Evolutionary conservation across 2,329 filamentous ascomycete genomes (phyloP).

Genomic region (Sclerotiophoma versabilis): DNA sequence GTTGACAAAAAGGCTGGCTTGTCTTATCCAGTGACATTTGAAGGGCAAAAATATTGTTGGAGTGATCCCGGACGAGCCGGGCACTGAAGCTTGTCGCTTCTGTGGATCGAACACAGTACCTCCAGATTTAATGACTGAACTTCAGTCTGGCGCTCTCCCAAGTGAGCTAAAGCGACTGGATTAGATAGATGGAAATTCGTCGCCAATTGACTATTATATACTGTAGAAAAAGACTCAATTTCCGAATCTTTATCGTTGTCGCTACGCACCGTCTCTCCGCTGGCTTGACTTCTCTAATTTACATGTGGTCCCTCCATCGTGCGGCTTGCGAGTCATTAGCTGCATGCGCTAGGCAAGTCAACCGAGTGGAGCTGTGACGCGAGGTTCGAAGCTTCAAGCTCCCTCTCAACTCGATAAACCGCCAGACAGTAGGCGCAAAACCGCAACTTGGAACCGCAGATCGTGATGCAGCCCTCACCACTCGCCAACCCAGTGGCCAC

Average conservation of each 20-base stretch:
- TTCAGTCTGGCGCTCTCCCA: constrained; percentile 44
- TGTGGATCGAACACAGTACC: constrained; percentile 30
- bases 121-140: constrained; percentile 42
- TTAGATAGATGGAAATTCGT: constrained; percentile 3
- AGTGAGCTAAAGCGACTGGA: constrained; percentile 41
- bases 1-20: background rate
- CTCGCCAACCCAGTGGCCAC: constrained; percentile 76
- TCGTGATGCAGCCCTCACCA: constrained; percentile 40
- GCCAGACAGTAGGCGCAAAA: too few species aligned
- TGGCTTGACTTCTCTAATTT: background rate
- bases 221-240: too few species aligned
- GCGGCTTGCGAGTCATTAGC: background rate
- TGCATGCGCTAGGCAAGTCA: background rate
- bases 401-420: too few species aligned
- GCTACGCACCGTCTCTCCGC: too few species aligned
- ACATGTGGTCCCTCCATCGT: background rate
- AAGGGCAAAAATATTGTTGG: constrained; percentile 2
- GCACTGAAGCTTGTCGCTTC: constrained; percentile 24
- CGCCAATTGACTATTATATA: background rate
- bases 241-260: too few species aligned
- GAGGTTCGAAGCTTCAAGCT: too few species aligned
- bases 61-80: constrained; percentile 7
- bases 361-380: constrained; percentile 2
- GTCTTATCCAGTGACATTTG: too few species aligned
- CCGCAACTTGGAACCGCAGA: background rate